Evolutionary conservation across 148 eudicot species (phyloP), one percentile per base, ranked within the genome.

Genomic region (Heliamphora exappendiculata): DNA sequence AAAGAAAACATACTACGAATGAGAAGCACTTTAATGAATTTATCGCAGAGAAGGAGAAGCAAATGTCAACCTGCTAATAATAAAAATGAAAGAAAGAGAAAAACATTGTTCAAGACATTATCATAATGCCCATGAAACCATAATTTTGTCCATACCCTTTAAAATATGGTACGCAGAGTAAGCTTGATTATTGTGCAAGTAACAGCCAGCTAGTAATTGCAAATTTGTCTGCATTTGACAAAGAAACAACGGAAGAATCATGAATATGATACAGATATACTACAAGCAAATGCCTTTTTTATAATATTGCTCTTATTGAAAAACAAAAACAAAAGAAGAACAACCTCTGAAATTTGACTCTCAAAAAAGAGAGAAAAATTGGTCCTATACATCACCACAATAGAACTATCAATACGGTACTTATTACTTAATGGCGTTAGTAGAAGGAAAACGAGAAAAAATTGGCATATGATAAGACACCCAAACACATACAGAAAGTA

Each of bases 141-240:
- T 67, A 31, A 72, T 20, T 26, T 45, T 53, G 67, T 53, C 68
- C 86, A 60, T 76, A 96, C 99, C 98, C 86, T 87, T 88, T 73
- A 96, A 78, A 70, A 96, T 81, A 78, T 91, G 92, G 76, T 93
- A 91, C 17, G 98, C 97, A 31, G 95, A 87, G 78, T 93, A 90
- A 51, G 97, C 88, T 86, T 96, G 99, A 85, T 90, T 86, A 82
- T 85, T 90, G 59, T 84, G 93, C 87, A 96, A 82, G 85, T 91
- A 96, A 81, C 99, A 93, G 57, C 79, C 84, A 63, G 99, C 98
- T 79, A 93, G 79, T 77, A 93, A 80, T 77, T 96, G 97, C 86
- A 87, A 79, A 83, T 96, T 89, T 73, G 82, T 89, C 99, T 96
- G 87, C 84, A 87, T 76, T 73, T 45, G 55, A 65, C 44, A 74